Evolutionary conservation across 768 basidiomycete genomes (phyloP), one percentile per base, ranked within the genome.

Genomic region (Obba rivulosa): DNA sequence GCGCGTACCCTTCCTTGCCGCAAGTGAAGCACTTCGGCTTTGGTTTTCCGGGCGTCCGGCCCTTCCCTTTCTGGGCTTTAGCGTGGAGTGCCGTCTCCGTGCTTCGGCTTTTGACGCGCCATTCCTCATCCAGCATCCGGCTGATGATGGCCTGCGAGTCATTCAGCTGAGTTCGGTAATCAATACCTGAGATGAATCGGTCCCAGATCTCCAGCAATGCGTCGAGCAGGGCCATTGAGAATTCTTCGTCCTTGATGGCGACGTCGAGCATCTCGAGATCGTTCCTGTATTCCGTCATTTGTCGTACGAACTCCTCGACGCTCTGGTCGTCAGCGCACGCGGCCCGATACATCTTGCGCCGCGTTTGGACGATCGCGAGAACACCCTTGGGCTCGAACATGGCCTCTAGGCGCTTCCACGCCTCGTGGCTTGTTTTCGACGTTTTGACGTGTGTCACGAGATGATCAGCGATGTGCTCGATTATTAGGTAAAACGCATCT

Each of bases 151-250:
- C 41, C 2, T 43, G 11, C 8, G 61, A 54, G 24, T 45, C 43
- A 20, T 23, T 28, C 10, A 36, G 22, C 16, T 18, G 17, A 17
- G 43, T 45, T 7, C 28, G 21, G 21, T 8, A 38, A 38, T 28
- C 41, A 4, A 49, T 21, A 23, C 41, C 23, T 18, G 41, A 42
- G 17, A 61, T 64, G 42, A 68, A 69, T 0, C 50, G 8, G 43
- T 67, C 57, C 69, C 69, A 70, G 13, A 66, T 59, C 9, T 66
- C 58, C 16, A 65, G 68, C 0, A 70, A 52, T 7, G 60, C 66
- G 3, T 62, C 64, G 20, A 68, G 59, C 8, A 71, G 46, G 0
- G 60, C 62, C 45, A 60, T 60, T 21, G 56, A 46, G 43, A 68
- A 70, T 10, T 71, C 64, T 13, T 55, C 39, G 20, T 68, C 66